These are phyloP conservation scores for Colletotrichum simmondsii DNA, from an alignment of 2,329 filamentous ascomycete genomes.

Conservation along the genomic window DNA sequence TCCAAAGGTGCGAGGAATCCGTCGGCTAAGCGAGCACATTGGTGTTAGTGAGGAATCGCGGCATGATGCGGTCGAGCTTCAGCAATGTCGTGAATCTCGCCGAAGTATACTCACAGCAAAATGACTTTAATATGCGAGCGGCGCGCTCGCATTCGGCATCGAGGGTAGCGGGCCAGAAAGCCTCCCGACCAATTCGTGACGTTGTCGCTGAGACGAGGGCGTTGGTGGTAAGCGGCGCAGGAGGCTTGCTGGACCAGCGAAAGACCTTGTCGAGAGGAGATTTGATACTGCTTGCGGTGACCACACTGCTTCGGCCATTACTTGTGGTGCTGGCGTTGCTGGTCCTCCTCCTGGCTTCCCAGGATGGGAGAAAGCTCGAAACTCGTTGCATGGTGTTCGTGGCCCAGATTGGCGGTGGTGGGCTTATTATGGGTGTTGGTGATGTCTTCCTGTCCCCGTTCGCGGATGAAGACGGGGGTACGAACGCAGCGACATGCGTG, in stretches of 20 bases:
- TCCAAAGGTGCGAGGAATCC: slow-evolving; percentile 63
- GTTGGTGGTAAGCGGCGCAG: slow-evolving; percentile 62
- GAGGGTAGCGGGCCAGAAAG: slow-evolving; percentile 86
- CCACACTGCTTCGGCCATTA: slow-evolving; percentile 25
- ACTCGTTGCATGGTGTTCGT: slow-evolving; percentile 53
- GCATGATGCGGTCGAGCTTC: not conserved
- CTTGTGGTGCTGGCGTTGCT: slow-evolving; percentile 31
- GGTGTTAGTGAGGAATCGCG: slow-evolving; percentile 27
- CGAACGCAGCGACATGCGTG: slow-evolving; percentile 33
- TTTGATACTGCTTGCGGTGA: slow-evolving; percentile 41
- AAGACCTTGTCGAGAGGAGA: slow-evolving; percentile 51
- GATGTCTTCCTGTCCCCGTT: slow-evolving; percentile 21
- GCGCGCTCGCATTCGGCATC: slow-evolving; percentile 94
- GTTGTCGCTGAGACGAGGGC: slow-evolving; percentile 71
- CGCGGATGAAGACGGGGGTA: slow-evolving; percentile 21
- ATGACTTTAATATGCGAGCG: slow-evolving; percentile 87
- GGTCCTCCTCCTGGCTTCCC: slow-evolving; percentile 54
- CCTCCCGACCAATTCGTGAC: slow-evolving; percentile 73
- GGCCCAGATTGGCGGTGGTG: not conserved
- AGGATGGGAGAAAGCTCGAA: slow-evolving; percentile 56
- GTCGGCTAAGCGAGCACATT: slow-evolving; percentile 54
- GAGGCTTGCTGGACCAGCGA: slow-evolving; percentile 58
- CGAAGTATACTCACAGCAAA: slow-evolving; percentile 74
- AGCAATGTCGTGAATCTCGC: not conserved
- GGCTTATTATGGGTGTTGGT: slow-evolving; percentile 8